These are phyloP conservation scores for Pisolithus marmoratus DNA, from an alignment of 768 basidiomycete species.

Conservation along the genomic window DNA sequence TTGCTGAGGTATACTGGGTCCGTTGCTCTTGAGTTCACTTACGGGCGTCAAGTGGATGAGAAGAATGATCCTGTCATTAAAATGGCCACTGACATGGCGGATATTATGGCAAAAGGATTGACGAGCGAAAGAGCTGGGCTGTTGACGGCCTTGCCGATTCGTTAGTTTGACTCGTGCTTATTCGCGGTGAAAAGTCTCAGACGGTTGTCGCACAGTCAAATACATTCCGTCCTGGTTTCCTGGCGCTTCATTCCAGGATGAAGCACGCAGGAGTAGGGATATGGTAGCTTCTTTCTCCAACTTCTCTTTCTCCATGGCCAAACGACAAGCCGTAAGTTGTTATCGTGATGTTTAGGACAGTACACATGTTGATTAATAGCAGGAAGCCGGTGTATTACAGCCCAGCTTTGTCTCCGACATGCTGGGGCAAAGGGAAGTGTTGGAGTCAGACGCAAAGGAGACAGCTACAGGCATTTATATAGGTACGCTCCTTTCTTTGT, in stretches of 20 bases:
- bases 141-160: conserved; percentile 20
- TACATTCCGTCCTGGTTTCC: conserved; percentile 22
- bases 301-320: conserved; percentile 3
- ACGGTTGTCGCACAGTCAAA: conserved; percentile 10
- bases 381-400: too few relatives aligned
- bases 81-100: conserved; percentile 13
- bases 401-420: too few relatives aligned
- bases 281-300: not conserved
- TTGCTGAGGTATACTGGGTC: too few relatives aligned
- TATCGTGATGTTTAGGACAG: too few relatives aligned
- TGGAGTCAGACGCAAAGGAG: too few relatives aligned
- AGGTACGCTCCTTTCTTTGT: too few relatives aligned
- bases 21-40: conserved; percentile 18
- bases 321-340: too few relatives aligned
- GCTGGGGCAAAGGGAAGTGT: too few relatives aligned
- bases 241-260: not conserved
- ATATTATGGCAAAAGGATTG: conserved; percentile 10
- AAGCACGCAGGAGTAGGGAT: not conserved
- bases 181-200: not conserved
- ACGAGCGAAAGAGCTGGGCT: conserved; percentile 18
- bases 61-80: conserved; percentile 18
- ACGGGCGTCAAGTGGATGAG: conserved; percentile 17
- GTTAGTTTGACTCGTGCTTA: conserved; percentile 10
- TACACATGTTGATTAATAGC: too few relatives aligned
- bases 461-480: too few relatives aligned